Base-by-base conservation (phyloP, 2,329 filamentous ascomycete species). In the Monilinia polystroma region DNA sequence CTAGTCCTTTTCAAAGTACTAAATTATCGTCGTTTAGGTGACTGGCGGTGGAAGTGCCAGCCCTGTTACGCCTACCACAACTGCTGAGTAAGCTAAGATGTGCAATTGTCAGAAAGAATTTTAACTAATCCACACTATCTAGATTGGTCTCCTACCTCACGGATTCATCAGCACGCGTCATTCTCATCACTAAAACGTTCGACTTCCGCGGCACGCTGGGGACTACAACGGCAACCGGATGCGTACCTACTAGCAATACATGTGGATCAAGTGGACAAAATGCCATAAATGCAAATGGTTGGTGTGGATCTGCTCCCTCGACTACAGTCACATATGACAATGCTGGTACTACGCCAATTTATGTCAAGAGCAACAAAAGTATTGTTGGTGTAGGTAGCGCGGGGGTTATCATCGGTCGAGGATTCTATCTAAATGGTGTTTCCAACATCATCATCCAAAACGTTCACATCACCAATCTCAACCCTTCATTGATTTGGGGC, bases 21-120 rank as follows among this genome's bases (percentile, higher is more conserved):
- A 32, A 63, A 20, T 26, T 8, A 4, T 55, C 20, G 29, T n/a
- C 38, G 11, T 29, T 23, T 63, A 63, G 60, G 66, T 68, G 12
- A 88, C 86, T 18, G 86, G 87, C 49, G 86, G 86, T 72, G 85
- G 85, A 66, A 79, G 72, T 68, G 85, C 83, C 32, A 77, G 79
- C 10, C 76, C 83, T 35, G 84, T 84, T 45, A 68, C 49, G 16
- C 56, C 63, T 54, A 35, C 56, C 18, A 66, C 58, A 26, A 54
- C 59, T 41, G 58, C 56, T 20, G 23, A 65, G 63, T 65, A 12
- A 49, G 54, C 23, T 38, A 26, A 47, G 12, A 16, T 26, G 4
- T 29, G 32, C 20, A 41, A 23, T 20, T 38, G 35, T 18, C 14
- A 3, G 20, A 49, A n/a, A 14, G 41, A 6, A 5, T 0, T n/a